Conservation (phyloP, 768 basidiomycete genomes). For the Tephrocybe sp. region DNA sequence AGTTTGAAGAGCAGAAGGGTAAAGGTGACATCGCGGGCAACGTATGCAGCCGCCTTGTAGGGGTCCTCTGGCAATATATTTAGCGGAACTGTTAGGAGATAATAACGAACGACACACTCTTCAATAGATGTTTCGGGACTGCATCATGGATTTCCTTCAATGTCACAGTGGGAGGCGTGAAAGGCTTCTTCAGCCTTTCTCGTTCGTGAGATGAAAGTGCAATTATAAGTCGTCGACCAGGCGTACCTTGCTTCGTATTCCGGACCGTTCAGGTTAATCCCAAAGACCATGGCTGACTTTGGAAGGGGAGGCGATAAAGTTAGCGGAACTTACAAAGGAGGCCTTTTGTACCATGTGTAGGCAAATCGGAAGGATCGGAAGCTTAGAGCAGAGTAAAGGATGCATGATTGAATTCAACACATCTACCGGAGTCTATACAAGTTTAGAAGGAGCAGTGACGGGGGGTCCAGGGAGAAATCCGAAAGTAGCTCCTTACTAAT, state of each 20-base stretch:
- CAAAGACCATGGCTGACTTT: constrained; percentile 23
- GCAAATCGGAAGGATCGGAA: constrained; percentile 8
- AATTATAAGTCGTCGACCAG: neutral
- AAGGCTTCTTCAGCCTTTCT: constrained; percentile 41
- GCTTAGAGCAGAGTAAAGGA: constrained; percentile 9
- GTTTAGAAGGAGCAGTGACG: too few species aligned
- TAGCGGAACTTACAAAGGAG: neutral
- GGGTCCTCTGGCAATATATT: constrained; percentile 31
- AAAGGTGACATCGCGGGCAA: constrained; percentile 45
- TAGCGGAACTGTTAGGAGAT: neutral
- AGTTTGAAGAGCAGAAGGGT: constrained; percentile 42
- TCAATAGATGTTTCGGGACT: constrained; percentile 53
- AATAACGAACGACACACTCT: constrained; percentile 24
- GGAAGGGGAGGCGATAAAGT: constrained; percentile 6
- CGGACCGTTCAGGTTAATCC: constrained; percentile 31
- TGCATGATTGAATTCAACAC: constrained; percentile 1
- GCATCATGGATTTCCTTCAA: constrained; percentile 56
- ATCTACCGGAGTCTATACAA: neutral
- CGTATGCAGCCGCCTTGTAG: constrained; percentile 38
- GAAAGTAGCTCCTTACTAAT: too few species aligned
- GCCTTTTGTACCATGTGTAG: constrained; percentile 9
- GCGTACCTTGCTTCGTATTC: constrained; percentile 43
- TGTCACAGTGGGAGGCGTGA: constrained; percentile 47
- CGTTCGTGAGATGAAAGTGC: neutral
- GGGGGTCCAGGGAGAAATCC: too few species aligned